Evolutionary conservation across 1,284 basidiomycete species (phyloP), one percentile per base, ranked within the genome.

Genomic region (Ganoderma lingzhi): DNA sequence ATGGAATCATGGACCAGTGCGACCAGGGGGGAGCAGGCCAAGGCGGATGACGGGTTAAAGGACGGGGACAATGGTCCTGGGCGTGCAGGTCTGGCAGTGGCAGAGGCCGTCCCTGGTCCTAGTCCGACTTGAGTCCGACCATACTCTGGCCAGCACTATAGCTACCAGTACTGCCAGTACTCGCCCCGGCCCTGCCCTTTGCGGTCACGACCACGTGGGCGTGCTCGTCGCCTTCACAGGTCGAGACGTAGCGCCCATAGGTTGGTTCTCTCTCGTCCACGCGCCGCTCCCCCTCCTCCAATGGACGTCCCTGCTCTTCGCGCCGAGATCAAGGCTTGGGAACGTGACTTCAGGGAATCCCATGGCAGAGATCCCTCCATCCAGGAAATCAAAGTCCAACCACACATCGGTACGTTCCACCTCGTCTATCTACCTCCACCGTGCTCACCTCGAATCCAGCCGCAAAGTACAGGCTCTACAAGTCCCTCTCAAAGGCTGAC

Each of bases 321-420:
- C 45, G 84, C 91, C 65, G 88, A 93, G 73, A 91, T 97, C 74
- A 96, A 96, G 79, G 72, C 84, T 44, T 97, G 95, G 93, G 95
- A 96, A 77, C 90, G 90, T 74, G 82, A 84, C 6, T 97, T 96
- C 81, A 89, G 85, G 70, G 80, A 84, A 0, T 76, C 78, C 3
- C 81, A 95, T 78, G 87, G 85, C 44, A 85, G 89, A 72, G 85
- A 89, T 48, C 92, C 95, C 0, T 88, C 89, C 12, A 84, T 95
- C 37, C 87, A 94, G 45, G 95, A 96, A 77, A 95, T 96, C 74
- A 94, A 88, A 78, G 81, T 83, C 39, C 85, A 88, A 65, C 87
- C 89, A 23, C 78, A 81, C 67, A 92, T 96, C 71, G 92, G 95
- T 96, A 73, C 73, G 90, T 83, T 65, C 66, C 66, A 44, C 64